Conservation (phyloP, 2,329 filamentous ascomycete genomes). For the Chaetomium olivaceum region DNA sequence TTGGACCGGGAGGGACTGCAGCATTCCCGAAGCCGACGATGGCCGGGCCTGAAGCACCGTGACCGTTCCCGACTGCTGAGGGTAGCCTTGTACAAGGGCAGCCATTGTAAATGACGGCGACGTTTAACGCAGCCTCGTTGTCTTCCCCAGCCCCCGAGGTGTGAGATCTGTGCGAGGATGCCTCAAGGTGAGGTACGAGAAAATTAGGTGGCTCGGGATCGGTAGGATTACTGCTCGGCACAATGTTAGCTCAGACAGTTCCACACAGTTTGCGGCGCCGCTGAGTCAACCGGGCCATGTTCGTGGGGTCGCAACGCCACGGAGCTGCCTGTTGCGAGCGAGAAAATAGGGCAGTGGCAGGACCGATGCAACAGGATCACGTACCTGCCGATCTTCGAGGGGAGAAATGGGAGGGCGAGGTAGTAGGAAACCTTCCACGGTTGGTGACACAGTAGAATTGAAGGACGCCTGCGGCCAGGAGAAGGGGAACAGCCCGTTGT, state of each 20-base stretch:
- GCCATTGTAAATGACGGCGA: conserved; percentile 62
- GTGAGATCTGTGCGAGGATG: conserved; percentile 1
- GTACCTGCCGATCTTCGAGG: conserved; percentile 14
- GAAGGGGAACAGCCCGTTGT: conserved; percentile 44
- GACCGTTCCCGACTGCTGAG: conserved; percentile 71
- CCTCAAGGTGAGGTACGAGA: not conserved
- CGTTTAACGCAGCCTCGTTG: conserved; percentile 24
- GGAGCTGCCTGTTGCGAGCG: not conserved
- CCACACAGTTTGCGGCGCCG: not conserved
- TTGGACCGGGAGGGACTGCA: conserved; percentile 54
- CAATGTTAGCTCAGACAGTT: not conserved
- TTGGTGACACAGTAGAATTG: conserved; percentile 41
- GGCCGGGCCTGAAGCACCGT: conserved; percentile 76
- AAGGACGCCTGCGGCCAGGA: conserved; percentile 60
- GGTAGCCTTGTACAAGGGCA: conserved; percentile 79
- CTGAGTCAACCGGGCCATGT: not conserved
- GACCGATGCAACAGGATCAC: not conserved
- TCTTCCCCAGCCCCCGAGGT: not conserved
- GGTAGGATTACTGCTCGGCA: not conserved
- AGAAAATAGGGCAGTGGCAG: not conserved
- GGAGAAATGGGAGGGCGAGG: conserved; percentile 1
- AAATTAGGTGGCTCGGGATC: not conserved
- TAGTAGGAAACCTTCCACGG: conserved; percentile 24
- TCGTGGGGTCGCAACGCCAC: not conserved
- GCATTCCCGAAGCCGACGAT: conserved; percentile 62